Conservation (phyloP, 1,139 yeast genomes). For the Pichia sp. region DNA sequence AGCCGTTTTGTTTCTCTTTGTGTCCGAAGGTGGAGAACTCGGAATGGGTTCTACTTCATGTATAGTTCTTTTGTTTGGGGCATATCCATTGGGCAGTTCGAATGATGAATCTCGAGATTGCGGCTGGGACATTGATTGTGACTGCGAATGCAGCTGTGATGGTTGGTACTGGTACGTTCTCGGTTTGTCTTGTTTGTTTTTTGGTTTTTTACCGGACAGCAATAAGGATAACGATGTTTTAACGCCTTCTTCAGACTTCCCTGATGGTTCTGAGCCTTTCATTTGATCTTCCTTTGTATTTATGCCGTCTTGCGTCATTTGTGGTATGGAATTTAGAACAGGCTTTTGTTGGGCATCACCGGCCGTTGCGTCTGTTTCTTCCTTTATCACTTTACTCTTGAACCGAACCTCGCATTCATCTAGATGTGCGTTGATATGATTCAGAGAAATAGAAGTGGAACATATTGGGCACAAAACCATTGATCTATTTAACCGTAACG, state of each 20-base stretch:
- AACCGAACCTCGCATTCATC: conserved; percentile 20
- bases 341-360: not conserved
- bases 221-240: too few relatives aligned
- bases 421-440: conserved; percentile 23
- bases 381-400: not conserved
- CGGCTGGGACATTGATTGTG: not conserved
- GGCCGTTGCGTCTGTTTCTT: not conserved
- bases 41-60: conserved; percentile 5
- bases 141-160: not conserved
- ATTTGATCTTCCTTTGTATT: not conserved
- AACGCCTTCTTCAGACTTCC: not conserved
- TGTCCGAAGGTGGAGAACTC: not conserved
- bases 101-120: not conserved
- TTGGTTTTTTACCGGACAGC: not conserved
- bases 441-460: conserved; percentile 18
- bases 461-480: conserved; percentile 29
- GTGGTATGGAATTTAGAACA: not conserved
- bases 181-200: conserved; percentile 9
- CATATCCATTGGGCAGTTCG: not conserved
- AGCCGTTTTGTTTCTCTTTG: conserved; percentile 2
- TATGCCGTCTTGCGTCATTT: not conserved
- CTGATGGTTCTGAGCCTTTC: not conserved
- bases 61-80: not conserved
- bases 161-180: conserved; percentile 17
- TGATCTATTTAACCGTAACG: not conserved